Evolutionary conservation across 2,329 filamentous ascomycete genomes (phyloP).

Genomic region (Fusarium verrucosum): DNA sequence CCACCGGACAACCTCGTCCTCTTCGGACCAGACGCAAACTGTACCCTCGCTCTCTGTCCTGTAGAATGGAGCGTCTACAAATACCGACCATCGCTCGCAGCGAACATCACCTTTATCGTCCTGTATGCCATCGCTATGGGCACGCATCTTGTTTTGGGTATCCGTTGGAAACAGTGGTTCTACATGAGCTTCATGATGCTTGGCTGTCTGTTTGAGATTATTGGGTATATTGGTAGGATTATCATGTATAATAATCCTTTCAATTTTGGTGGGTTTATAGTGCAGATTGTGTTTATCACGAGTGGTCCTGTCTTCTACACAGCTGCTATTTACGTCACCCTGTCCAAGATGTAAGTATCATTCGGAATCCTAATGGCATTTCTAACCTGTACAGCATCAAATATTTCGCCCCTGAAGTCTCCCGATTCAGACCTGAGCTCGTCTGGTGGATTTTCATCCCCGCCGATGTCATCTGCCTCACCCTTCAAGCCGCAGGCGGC

Average conservation of each 20-base stretch:
- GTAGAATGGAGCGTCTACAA: constrained; percentile 57
- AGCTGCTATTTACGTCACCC: constrained; percentile 71
- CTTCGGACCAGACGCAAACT: constrained; percentile 60
- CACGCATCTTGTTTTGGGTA: constrained; percentile 53
- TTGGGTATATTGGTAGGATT: constrained; percentile 70
- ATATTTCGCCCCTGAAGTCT: constrained; percentile 50
- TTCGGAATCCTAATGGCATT: accelerated
- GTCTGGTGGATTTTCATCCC: constrained; percentile 61
- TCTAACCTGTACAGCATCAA: constrained; percentile 48
- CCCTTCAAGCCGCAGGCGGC: constrained; percentile 65
- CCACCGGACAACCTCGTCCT: constrained; percentile 28
- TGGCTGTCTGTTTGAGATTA: constrained; percentile 66
- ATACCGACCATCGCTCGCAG: constrained; percentile 57
- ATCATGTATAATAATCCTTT: constrained; percentile 67
- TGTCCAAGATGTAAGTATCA: constrained; percentile 52
- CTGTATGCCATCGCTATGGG: constrained; percentile 59
- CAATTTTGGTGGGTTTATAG: constrained; percentile 65
- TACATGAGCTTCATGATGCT: constrained; percentile 60
- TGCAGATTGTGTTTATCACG: constrained; percentile 65
- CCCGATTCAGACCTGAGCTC: constrained; percentile 53
- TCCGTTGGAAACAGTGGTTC: constrained; percentile 54
- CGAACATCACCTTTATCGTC: constrained; percentile 55
- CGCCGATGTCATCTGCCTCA: constrained; percentile 63
- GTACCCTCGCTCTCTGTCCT: constrained; percentile 59
- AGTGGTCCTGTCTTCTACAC: constrained; percentile 55